Percentiles rank a stretch among this genome's conserved stretches.
phyloP scores from a whole-genome alignment of 2,329 filamentous ascomycete genomes.

The Aspergillus sp. region DNA sequence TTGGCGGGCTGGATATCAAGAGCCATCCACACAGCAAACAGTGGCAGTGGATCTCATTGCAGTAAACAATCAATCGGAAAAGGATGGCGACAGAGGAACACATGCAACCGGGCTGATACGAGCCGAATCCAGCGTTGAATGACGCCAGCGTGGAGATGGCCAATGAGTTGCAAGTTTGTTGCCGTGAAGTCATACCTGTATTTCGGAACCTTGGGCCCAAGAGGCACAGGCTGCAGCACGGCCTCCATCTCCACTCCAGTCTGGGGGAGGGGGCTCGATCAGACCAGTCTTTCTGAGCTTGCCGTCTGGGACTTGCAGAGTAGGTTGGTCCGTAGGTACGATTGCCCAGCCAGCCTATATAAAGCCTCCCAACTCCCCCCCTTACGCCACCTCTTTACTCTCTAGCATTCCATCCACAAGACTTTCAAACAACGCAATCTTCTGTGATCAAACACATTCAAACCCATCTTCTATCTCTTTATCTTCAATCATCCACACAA shows the following conservation, averaged over 20 bases:
- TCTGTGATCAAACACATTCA: neutral
- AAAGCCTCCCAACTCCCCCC: neutral
- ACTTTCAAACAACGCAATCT: conserved; percentile 1
- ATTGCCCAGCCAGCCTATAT: conserved; percentile 1
- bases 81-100: neutral
- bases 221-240: conserved; percentile 10
- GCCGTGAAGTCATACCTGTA: neutral
- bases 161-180: neutral
- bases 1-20: neutral
- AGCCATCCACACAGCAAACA: neutral
- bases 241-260: neutral
- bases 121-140: neutral
- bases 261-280: neutral
- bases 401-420: conserved; percentile 3
- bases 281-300: too few relatives aligned
- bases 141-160: conserved; percentile 4
- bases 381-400: neutral
- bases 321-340: too few relatives aligned
- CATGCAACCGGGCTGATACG: neutral
- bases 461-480: neutral
- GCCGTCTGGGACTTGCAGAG: too few relatives aligned
- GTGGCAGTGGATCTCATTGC: neutral
- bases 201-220: conserved; percentile 6
- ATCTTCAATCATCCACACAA: conserved; percentile 15
- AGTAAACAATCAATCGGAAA: neutral